Percentiles rank a stretch among this genome's conserved stretches.
Evolutionary conservation across 352 stramenopile genomes (phyloP).

Genomic region (Phytopythium mirpurense): DNA sequence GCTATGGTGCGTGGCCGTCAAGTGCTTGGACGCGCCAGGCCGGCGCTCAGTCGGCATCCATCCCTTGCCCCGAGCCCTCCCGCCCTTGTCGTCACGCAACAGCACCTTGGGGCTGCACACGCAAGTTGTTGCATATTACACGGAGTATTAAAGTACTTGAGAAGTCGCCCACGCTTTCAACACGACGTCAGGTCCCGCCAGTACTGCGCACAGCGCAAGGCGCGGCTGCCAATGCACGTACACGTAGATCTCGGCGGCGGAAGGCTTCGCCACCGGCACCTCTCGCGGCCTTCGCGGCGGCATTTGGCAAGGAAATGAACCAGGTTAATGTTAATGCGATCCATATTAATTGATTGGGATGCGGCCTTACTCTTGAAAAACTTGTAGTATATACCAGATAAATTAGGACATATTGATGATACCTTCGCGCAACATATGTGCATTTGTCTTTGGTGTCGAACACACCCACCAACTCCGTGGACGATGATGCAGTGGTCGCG

Average conservation of each 20-base stretch:
- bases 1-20: slow-evolving; percentile 11
- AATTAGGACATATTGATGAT: too few species aligned
- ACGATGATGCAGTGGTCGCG: slow-evolving; percentile 24
- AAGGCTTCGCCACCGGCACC: slow-evolving; percentile 52
- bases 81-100: slow-evolving; percentile 22
- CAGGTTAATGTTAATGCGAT: too few species aligned
- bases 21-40: slow-evolving; percentile 54
- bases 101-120: slow-evolving; percentile 14
- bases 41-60: slow-evolving; percentile 52
- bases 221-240: too few species aligned
- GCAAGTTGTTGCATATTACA: too few species aligned
- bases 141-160: too few species aligned
- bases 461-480: not conserved
- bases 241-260: slow-evolving; percentile 48
- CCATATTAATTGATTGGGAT: too few species aligned
- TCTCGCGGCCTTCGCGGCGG: slow-evolving; percentile 27
- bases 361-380: too few species aligned
- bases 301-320: not conserved
- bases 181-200: not conserved
- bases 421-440: slow-evolving; percentile 1
- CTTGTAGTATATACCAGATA: too few species aligned
- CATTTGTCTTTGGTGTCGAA: too few species aligned
- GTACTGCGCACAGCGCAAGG: too few species aligned
- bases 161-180: too few species aligned
- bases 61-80: not conserved